Evolutionary conservation across 2,329 filamentous ascomycete genomes (phyloP).

Genomic region (Exserohilum rostratum): DNA sequence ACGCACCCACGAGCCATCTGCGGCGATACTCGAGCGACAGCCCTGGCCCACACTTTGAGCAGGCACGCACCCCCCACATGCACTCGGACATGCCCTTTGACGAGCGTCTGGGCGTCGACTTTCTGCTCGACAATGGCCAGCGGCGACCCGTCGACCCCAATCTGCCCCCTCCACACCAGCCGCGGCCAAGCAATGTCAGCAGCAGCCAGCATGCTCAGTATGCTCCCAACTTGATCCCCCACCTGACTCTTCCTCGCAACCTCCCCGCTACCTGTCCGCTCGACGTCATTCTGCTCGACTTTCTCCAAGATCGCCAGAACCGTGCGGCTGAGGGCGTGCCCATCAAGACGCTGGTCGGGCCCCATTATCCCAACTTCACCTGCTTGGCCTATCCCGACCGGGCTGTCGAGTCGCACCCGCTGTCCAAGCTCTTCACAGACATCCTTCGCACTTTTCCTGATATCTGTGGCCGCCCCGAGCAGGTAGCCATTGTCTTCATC

Average conservation of each 20-base stretch:
- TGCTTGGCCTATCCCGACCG: conserved; percentile 75
- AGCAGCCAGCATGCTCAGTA: conserved; percentile 34
- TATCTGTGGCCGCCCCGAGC: conserved; percentile 78
- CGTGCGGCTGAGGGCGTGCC: conserved; percentile 70
- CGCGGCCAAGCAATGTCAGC: conserved; percentile 28
- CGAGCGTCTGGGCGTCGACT: conserved; percentile 75
- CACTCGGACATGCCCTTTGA: conserved; percentile 42
- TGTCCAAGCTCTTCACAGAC: conserved; percentile 85
- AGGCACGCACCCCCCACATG: conserved; percentile 41
- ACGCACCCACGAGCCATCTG: conserved; percentile 43
- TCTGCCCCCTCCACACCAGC: conserved; percentile 54
- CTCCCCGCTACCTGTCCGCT: conserved; percentile 74
- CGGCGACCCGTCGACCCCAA: conserved; percentile 36
- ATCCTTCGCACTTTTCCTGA: conserved; percentile 84
- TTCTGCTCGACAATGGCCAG: conserved; percentile 67
- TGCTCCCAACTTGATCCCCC: conserved; percentile 38
- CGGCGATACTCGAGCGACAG: conserved; percentile 46
- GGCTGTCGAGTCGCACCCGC: conserved; percentile 69
- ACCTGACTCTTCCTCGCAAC: conserved; percentile 57
- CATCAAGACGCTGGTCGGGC: conserved; percentile 71
- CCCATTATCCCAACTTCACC: conserved; percentile 78
- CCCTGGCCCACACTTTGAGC: conserved; percentile 50
- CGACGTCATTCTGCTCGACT: conserved; percentile 80
- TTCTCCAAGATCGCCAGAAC: conserved; percentile 71
- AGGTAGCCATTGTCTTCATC: conserved; percentile 78